Evolutionary conservation across 768 basidiomycete species (phyloP), one percentile per base, ranked within the genome.

Genomic region (Trametes meyenii): DNA sequence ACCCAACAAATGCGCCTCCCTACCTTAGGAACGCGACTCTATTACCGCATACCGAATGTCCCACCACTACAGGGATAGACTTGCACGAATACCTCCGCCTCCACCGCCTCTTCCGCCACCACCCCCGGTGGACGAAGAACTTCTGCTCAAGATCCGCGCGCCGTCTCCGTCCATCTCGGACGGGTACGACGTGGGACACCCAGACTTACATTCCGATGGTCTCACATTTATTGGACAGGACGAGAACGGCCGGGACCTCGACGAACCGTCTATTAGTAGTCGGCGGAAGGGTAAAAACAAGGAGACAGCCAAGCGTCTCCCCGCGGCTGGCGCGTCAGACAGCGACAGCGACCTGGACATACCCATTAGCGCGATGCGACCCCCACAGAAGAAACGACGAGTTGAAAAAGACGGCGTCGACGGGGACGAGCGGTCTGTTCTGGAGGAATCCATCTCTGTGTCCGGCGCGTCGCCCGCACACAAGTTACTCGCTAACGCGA

Each of bases 21-120:
- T 62, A 45, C n/a, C 64, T 33, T 65, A 94, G 91, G 87, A 89
- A 70, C 85, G 88, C 44, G 91, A 90, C 71, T 78, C 83, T 19
- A 73, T 75, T 6, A 86, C 86, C 24, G 89, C 89, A 0, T 79
- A 79, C 61, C 74, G 77, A 23, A 78, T 87, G 62, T 85, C 86
- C 5, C 83, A 83, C 66, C 78, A 82, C 51, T 89, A 89, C 73
- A 78, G 82, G 38, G 66, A 70, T 24, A 76, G 80, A 44, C 77
- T 84, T 46, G 77, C 78, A 33, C 76, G 76, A 26, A 80, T 81
- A 60, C 79, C 81, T 33, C 75, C 75, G 13, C 78, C 78, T 36
- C 78, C 76, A 1, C 74, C 77, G 16, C 71, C 72, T 8, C 67
- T 66, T 21, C 73, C 66, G 36, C 65, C 73, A 26, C 64, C 73